Base-by-base conservation (phyloP, 306 rosid species). In the Dicorynia guianensis region DNA sequence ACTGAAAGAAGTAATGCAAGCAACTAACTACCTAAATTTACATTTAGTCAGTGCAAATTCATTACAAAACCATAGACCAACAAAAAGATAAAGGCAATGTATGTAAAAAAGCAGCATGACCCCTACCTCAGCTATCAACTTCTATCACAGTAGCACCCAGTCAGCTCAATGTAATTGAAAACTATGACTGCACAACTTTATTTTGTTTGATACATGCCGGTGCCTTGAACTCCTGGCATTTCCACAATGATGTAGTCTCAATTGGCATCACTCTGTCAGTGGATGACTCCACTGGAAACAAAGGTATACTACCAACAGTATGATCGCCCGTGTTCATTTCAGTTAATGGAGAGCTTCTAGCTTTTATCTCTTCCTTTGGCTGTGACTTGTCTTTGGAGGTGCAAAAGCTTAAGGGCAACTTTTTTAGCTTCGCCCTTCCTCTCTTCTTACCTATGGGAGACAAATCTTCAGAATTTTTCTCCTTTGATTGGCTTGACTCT, bases 351-450 rank as follows among this genome's bases (percentile, higher is more conserved):
- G 80, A 33, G 66, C 78, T 81, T 82, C 88, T 85, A 60, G 53
- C 80, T 66, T 74, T 84, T 55, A 43, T 64, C 9, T 85, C 89
- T 74, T 88, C 97, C 76, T 82, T 88, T 63, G 83, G 83, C 20
- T 83, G 83, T 52, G 87, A 81, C 76, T 82, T 87, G 39, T 88
- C 96, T 85, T 86, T 83, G 49, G 84, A 81, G 14, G 89, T 68
- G 79, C 90, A 88, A 66, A 81, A 82, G 87, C 93, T 92, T 57
- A 89, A 89, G 9, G 96, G 89, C 84, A 92, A 72, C 81, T 86
- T 89, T 74, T 89, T 92, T 76, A 89, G 91, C 90, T 89, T 92
- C 84, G 86, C 93, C 86, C 96, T 88, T 76, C 97, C 97, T 82
- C 90, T 92, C 83, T 86, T 92, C 85, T 80, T 92, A 46, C 88